phyloP scores from a whole-genome alignment of 768 basidiomycete genomes.

The Suillus cothurnatus region DNA sequence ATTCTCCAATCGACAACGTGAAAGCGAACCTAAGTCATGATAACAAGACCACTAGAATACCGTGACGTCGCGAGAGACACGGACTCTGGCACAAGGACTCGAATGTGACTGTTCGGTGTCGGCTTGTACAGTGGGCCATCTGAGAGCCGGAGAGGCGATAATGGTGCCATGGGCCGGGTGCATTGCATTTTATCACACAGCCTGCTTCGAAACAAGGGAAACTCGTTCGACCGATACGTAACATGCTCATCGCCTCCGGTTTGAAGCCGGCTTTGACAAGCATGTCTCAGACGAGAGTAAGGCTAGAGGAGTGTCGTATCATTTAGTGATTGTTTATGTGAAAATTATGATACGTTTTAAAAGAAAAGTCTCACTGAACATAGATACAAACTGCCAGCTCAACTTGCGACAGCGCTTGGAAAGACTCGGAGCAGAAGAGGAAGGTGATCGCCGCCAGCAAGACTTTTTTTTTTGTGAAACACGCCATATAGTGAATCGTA shows the following conservation, averaged over 20 bases:
- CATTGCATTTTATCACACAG: not conserved
- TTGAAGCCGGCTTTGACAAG: not conserved
- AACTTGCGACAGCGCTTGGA: not conserved
- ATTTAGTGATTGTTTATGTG: not conserved
- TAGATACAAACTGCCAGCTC: not conserved
- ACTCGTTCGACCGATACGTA: not conserved
- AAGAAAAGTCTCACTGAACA: not conserved
- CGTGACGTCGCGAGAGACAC: not conserved
- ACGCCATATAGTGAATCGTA: slow-evolving; percentile 34
- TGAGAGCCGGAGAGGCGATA: not conserved
- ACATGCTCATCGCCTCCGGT: not conserved
- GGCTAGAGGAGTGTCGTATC: not conserved
- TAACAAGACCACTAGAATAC: not conserved
- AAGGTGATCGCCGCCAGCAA: not conserved
- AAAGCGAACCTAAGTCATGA: not conserved
- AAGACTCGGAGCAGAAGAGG: not conserved
- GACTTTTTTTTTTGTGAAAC: slow-evolving; percentile 26
- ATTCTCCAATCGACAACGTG: not conserved
- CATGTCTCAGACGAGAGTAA: not conserved
- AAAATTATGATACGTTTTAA: not conserved
- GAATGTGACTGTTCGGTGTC: not conserved
- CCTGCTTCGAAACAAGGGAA: not conserved
- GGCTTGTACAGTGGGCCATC: too few species aligned
- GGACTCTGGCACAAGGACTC: not conserved
- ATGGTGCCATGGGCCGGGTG: too few species aligned